These are phyloP conservation scores for Lipomyces yamadae DNA, from an alignment of 805 yeast genomes.

Conservation along the genomic window DNA sequence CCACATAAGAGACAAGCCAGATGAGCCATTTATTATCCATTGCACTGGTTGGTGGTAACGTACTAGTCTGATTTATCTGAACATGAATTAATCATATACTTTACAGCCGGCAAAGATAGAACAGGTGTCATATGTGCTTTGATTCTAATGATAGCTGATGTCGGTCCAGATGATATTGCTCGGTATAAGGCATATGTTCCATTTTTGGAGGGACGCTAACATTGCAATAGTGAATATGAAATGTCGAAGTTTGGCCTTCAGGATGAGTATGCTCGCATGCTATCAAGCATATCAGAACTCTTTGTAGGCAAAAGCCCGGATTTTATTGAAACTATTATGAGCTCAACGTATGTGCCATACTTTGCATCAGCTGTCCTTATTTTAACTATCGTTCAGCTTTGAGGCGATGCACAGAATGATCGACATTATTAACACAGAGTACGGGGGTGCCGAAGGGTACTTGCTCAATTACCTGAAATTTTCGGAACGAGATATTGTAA, in stretches of 20 bases:
- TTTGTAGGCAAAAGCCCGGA: not conserved
- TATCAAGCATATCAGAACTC: not conserved
- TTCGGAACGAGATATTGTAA: constrained; percentile 13
- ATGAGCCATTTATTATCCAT: constrained; percentile 64
- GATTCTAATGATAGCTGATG: constrained; percentile 64
- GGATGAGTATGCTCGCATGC: constrained; percentile 6
- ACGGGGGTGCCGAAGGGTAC: constrained; percentile 38
- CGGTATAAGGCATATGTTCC: constrained; percentile 35
- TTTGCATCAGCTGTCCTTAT: not conserved
- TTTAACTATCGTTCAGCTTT: constrained; percentile 8
- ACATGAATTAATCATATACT: not conserved
- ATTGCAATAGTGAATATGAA: constrained; percentile 61
- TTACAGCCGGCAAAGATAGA: constrained; percentile 73
- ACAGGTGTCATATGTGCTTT: constrained; percentile 78
- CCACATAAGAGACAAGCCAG: constrained; percentile 59
- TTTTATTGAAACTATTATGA: constrained; percentile 12
- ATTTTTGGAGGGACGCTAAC: not conserved
- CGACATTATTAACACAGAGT: constrained; percentile 33
- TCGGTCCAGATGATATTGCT: constrained; percentile 66
- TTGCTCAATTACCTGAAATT: constrained; percentile 10
- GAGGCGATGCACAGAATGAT: constrained; percentile 23
- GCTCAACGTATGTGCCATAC: constrained; percentile 1
- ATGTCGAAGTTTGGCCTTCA: constrained; percentile 67
- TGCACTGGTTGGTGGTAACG: constrained; percentile 56
- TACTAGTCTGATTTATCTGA: too few species aligned